Conservation (phyloP, 306 rosid genomes). For the Pueraria montana region DNA sequence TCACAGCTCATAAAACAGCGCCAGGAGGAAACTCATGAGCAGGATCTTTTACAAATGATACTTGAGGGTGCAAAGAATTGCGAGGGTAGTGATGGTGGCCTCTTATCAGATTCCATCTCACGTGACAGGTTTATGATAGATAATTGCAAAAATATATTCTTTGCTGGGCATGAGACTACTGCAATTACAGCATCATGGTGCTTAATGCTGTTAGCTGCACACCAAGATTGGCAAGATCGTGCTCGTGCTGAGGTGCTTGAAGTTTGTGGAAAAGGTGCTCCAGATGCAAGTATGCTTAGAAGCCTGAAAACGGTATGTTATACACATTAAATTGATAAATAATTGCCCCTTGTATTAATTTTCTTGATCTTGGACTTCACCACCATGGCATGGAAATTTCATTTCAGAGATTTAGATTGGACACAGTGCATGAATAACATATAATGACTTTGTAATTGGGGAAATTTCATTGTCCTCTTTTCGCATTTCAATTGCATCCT, state of each 20-base stretch:
- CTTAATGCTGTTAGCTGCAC: conserved; percentile 53
- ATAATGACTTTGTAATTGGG: background rate
- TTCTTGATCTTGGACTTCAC: background rate
- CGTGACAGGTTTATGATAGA: conserved; percentile 59
- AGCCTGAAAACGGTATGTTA: conserved; percentile 54
- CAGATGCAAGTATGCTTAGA: conserved; percentile 49
- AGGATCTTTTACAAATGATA: conserved; percentile 76
- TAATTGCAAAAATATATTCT: conserved; percentile 60
- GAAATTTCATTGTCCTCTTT: background rate
- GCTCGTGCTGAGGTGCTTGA: conserved; percentile 50
- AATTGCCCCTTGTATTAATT: background rate
- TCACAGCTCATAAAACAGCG: conserved; percentile 58
- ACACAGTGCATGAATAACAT: background rate
- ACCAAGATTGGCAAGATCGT: conserved; percentile 61
- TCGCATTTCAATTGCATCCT: background rate
- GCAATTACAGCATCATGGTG: conserved; percentile 55
- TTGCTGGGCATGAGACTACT: conserved; percentile 63
- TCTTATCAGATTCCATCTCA: conserved; percentile 20
- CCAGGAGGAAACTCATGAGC: conserved; percentile 45
- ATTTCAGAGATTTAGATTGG: background rate
- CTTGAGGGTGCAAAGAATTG: conserved; percentile 64
- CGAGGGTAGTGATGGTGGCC: conserved; percentile 33
- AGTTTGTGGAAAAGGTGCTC: conserved; percentile 46
- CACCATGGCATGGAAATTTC: background rate
- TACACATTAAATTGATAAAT: background rate